A percentile compares a stretch with the other conserved stretches of the same genome.
phyloP scores from a whole-genome alignment of 192 early-diverging fungal genomes.

The Globomyces pollinis-pini region DNA sequence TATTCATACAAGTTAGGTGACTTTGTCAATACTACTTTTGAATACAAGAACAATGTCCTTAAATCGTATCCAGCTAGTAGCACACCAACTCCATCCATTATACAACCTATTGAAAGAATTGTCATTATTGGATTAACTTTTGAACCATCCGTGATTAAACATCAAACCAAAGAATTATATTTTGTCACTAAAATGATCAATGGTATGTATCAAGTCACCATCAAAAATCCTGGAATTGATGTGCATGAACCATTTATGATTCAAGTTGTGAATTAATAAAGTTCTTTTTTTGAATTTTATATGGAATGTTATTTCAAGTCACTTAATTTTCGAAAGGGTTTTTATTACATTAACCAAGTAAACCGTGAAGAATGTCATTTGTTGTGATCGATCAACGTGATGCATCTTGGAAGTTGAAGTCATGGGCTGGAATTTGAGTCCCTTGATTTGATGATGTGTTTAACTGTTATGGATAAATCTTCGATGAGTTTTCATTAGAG shows the following conservation, averaged over 20 bases:
- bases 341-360: too few relatives aligned
- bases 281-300: too few relatives aligned
- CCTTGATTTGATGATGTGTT: too few relatives aligned
- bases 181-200: background rate
- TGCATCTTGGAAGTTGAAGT: too few relatives aligned
- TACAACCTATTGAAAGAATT: conserved; percentile 45
- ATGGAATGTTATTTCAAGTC: too few relatives aligned
- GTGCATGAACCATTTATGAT: background rate
- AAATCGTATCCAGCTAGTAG: background rate
- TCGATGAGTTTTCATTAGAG: too few relatives aligned
- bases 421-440: too few relatives aligned
- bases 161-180: background rate
- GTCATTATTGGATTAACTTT: conserved; percentile 43
- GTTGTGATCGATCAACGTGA: too few relatives aligned
- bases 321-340: too few relatives aligned
- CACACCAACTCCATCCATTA: background rate
- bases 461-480: too few relatives aligned
- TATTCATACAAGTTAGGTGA: conserved; percentile 62
- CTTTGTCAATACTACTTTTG: conserved; percentile 56
- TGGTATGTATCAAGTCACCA: background rate
- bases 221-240: conserved; percentile 7
- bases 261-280: background rate
- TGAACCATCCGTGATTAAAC: conserved; percentile 6
- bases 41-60: conserved; percentile 32
- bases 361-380: too few relatives aligned